Base-by-base conservation (phyloP, 2,329 filamentous ascomycete species). In the Fusarium duplospermum region DNA sequence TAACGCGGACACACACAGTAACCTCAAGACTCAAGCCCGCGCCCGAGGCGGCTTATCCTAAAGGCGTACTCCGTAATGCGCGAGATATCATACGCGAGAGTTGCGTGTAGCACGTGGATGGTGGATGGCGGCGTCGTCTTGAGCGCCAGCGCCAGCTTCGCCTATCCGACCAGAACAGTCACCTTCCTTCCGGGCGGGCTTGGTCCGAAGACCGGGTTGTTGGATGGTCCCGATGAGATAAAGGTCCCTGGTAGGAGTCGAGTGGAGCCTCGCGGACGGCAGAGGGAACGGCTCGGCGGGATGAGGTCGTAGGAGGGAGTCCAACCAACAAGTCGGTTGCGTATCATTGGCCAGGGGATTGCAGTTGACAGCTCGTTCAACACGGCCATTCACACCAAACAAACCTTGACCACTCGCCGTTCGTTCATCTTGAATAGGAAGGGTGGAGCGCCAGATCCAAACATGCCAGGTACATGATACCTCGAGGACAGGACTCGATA, bases 201-300 rank as follows among this genome's bases (percentile, higher is more conserved):
- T 64, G 67, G 64, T 72, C 69, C 68, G 54, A 58, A 72, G 69
- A 72, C 71, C 72, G 69, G 71, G 71, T 66, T 72, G 29, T 57
- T 61, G 64, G 72, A 72, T 73, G 65, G 57, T 16, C 24, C 52
- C 47, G 20, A 64, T 56, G 24, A 59, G 33, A 50, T 70, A 45
- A 62, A 66, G 47, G 38, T 52, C 64, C 67, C 45, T 50, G 58
- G 20, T 11, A 64, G 47, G 70, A 38, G 58, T 40, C 20, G n/a
- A 24, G 42, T 62, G 71, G 71, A 60, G 36, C 63, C 52, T 33
- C 11, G 47, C 62, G 38, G 60, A 57, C 47, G 33, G 60, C 47
- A 69, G 50, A 40, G 27, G 38, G 64, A 52, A 50, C 61, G 71
- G 47, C 60, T 27, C 38, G 57, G 42, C 24, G 31, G 60, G 60